A percentile compares a stretch with the other conserved stretches of the same genome.
Evolutionary conservation across 1,284 basidiomycete genomes (phyloP).

Genomic region (Ustilago crameri): DNA sequence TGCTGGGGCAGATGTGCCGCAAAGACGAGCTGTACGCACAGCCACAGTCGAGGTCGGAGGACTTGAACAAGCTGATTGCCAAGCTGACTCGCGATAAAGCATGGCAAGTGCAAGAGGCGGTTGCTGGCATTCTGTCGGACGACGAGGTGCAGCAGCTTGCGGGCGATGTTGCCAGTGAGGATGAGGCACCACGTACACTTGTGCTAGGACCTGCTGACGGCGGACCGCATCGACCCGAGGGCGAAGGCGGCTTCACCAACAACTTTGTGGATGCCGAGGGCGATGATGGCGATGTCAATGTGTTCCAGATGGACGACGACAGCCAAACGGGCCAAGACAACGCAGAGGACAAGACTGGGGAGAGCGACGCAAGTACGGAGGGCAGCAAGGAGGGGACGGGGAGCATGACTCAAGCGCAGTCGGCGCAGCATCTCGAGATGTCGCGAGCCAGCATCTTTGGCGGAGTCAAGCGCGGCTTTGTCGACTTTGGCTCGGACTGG

Average conservation of each 20-base stretch:
- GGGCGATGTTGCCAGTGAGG: not conserved
- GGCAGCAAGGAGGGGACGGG: slow-evolving; percentile 6
- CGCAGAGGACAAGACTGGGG: slow-evolving; percentile 10
- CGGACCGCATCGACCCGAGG: slow-evolving; percentile 38
- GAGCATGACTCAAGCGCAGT: slow-evolving; percentile 15
- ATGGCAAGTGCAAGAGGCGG: slow-evolving; percentile 53
- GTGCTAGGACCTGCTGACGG: slow-evolving; percentile 64
- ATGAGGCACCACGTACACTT: slow-evolving; percentile 30
- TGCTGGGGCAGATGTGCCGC: slow-evolving; percentile 72
- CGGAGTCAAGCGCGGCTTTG: slow-evolving; percentile 19
- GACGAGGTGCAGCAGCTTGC: slow-evolving; percentile 19
- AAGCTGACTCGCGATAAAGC: slow-evolving; percentile 51
- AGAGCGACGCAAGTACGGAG: slow-evolving; percentile 8
- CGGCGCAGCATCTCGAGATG: slow-evolving; percentile 43
- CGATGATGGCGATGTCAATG: slow-evolving; percentile 25
- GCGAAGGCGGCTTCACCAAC: slow-evolving; percentile 32
- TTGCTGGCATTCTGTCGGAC: slow-evolving; percentile 43
- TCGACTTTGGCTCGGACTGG: slow-evolving; percentile 33
- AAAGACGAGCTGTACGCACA: slow-evolving; percentile 63
- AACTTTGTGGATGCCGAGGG: slow-evolving; percentile 32
- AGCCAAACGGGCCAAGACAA: slow-evolving; percentile 4
- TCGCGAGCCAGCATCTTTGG: slow-evolving; percentile 35
- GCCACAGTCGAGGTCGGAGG: slow-evolving; percentile 43
- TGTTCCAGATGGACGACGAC: slow-evolving; percentile 49
- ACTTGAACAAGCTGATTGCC: slow-evolving; percentile 53